These are phyloP conservation scores for Elaeagnus macrophylla DNA, from an alignment of 306 rosid genomes.

Conservation along the genomic window DNA sequence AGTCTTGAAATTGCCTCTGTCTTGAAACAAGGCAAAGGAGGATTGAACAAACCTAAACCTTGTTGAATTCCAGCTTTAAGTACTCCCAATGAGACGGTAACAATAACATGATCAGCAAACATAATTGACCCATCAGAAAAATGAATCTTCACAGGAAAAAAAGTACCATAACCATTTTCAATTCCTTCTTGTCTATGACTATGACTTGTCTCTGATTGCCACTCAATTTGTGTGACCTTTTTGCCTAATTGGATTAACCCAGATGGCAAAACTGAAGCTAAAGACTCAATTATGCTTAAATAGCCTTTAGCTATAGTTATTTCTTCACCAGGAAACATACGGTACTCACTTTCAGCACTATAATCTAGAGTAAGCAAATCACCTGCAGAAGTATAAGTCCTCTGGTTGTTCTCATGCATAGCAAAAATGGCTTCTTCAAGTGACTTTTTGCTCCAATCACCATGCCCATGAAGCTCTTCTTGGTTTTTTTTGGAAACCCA, in stretches of 20 bases:
- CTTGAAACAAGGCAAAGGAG: slow-evolving; percentile 76
- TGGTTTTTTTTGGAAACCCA: slow-evolving; percentile 37
- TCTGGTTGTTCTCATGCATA: slow-evolving; percentile 64
- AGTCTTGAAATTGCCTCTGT: slow-evolving; percentile 77
- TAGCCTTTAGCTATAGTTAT: slow-evolving; percentile 87
- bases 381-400: slow-evolving; percentile 87
- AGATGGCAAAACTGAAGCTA: slow-evolving; percentile 73
- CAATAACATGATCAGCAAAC: slow-evolving; percentile 77
- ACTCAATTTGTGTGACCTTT: slow-evolving; percentile 58
- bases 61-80: slow-evolving; percentile 66
- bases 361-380: slow-evolving; percentile 62
- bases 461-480: slow-evolving; percentile 34
- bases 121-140: slow-evolving; percentile 62
- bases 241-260: slow-evolving; percentile 59
- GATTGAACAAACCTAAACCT: slow-evolving; percentile 59
- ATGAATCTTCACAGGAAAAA: slow-evolving; percentile 66
- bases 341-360: slow-evolving; percentile 72
- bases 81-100: slow-evolving; percentile 87
- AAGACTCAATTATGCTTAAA: slow-evolving; percentile 46
- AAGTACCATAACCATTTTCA: slow-evolving; percentile 27
- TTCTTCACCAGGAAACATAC: slow-evolving; percentile 83
- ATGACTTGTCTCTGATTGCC: slow-evolving; percentile 30
- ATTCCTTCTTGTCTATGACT: background rate
- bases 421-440: slow-evolving; percentile 68
- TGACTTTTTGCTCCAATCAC: slow-evolving; percentile 46